Percentiles rank a stretch among this genome's conserved stretches.
phyloP scores from a whole-genome alignment of 768 basidiomycete genomes.

The Macrolepiota dolichaula region DNA sequence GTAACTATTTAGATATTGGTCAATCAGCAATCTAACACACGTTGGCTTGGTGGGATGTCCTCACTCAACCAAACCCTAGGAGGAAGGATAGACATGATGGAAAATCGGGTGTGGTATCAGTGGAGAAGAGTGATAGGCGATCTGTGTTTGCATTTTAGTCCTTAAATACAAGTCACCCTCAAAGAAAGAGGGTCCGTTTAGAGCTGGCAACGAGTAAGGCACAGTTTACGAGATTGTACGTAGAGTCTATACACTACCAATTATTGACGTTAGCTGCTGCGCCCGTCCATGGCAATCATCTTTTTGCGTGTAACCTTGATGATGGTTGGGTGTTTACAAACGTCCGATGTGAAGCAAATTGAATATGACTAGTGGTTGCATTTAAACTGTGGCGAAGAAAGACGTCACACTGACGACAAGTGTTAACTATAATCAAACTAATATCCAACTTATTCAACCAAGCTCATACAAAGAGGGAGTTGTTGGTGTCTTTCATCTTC shows the following conservation, averaged over 20 bases:
- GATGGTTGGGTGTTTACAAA: too few species aligned
- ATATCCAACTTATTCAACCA: neutral
- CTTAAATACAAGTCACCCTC: neutral
- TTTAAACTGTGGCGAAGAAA: too few species aligned
- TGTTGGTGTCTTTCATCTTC: constrained; percentile 2
- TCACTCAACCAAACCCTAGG: constrained; percentile 8
- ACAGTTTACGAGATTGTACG: too few species aligned
- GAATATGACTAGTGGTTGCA: too few species aligned
- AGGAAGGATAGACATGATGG: neutral
- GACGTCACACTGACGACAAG: too few species aligned
- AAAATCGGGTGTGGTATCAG: neutral
- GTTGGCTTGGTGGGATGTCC: neutral
- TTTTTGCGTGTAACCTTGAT: too few species aligned
- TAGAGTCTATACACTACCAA: too few species aligned
- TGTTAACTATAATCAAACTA: too few species aligned
- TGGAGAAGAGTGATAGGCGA: neutral
- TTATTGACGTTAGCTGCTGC: too few species aligned
- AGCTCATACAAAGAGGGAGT: constrained; percentile 18
- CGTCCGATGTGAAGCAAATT: too few species aligned
- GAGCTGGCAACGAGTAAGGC: too few species aligned
- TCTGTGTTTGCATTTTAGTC: neutral
- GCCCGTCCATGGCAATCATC: neutral
- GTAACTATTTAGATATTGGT: neutral
- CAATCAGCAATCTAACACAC: neutral
- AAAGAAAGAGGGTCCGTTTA: neutral